Evolutionary conservation across 1,284 basidiomycete species (phyloP).

Genomic region (Trichosporon ovoides): DNA sequence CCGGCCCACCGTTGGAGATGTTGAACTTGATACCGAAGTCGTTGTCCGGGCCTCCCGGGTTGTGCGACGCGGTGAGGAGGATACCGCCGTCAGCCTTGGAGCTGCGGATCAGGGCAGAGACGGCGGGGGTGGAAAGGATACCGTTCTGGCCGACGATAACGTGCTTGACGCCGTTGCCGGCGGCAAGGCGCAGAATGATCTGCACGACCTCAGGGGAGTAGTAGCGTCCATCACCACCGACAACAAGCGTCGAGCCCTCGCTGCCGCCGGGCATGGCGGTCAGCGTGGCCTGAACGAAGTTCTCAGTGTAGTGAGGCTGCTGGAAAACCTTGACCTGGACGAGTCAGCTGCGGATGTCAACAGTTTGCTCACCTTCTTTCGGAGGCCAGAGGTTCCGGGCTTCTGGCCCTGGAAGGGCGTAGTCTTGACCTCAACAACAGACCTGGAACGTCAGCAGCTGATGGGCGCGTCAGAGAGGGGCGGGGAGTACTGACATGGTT

Average conservation of each 20-base stretch:
- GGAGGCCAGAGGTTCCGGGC: constrained; percentile 87
- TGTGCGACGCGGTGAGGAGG: constrained; percentile 95
- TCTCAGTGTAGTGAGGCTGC: constrained; percentile 90
- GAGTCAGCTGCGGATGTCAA: constrained; percentile 57
- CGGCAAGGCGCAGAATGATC: constrained; percentile 83
- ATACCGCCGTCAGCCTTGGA: constrained; percentile 97
- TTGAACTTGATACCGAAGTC: constrained; percentile 99
- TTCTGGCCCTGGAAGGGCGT: constrained; percentile 62
- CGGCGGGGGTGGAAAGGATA: constrained; percentile 95
- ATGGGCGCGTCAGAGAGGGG: not conserved
- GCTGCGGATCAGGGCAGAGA: constrained; percentile 89
- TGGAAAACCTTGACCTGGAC: constrained; percentile 24
- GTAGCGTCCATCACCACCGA: constrained; percentile 95
- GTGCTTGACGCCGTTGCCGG: constrained; percentile 82
- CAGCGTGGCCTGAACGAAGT: constrained; percentile 94
- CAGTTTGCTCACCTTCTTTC: constrained; percentile 88
- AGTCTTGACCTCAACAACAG: constrained; percentile 38
- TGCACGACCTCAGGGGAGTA: constrained; percentile 82
- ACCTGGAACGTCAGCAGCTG: constrained; percentile 19
- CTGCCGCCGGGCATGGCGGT: constrained; percentile 76
- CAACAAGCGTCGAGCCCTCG: constrained; percentile 71
- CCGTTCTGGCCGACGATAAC: constrained; percentile 83
- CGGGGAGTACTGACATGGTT: constrained; percentile 6
- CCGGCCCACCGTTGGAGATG: constrained; percentile 92
- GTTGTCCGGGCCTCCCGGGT: constrained; percentile 92